A percentile compares a stretch with the other conserved stretches of the same genome.
These are phyloP conservation scores for Talaromyces funiculosus DNA, from an alignment of 2,329 filamentous ascomycete species.

Conservation along the genomic window DNA sequence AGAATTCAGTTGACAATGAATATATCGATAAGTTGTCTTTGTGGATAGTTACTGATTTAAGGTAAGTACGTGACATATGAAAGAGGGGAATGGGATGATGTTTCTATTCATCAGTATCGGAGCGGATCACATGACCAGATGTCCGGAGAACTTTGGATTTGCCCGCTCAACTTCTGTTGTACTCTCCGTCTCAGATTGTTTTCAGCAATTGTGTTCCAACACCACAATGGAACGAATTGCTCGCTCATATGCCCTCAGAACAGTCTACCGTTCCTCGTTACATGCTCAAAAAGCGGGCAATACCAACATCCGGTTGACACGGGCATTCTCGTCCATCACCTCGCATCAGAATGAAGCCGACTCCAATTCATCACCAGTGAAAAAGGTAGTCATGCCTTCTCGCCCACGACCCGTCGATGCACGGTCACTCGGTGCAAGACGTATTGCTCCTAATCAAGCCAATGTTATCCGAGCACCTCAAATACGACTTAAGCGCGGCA, in stretches of 20 bases:
- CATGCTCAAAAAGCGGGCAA: not conserved
- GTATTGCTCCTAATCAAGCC: conserved; percentile 23
- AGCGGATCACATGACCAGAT: conserved; percentile 5
- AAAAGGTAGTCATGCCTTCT: conserved; percentile 6
- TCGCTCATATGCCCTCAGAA: not conserved
- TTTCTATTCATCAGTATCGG: not conserved
- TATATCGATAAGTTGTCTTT: not conserved
- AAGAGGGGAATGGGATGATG: not conserved
- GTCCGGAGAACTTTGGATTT: not conserved
- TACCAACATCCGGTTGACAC: conserved; percentile 3
- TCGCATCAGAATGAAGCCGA: not conserved
- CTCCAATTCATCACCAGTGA: not conserved
- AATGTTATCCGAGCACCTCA: conserved; percentile 28
- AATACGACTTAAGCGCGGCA: conserved; percentile 19
- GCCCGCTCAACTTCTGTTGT: not conserved
- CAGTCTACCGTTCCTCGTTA: not conserved
- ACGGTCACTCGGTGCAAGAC: conserved; percentile 31
- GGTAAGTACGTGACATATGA: not conserved
- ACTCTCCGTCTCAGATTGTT: not conserved
- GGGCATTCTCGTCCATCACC: conserved; percentile 2
- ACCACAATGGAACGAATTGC: conserved; percentile 5
- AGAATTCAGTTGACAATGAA: not conserved
- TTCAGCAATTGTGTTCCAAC: not conserved
- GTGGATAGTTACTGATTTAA: too few relatives aligned
- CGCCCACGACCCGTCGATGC: conserved; percentile 32